phyloP scores from a whole-genome alignment of 148 eudicot species.

The Spergularia bocconei region DNA sequence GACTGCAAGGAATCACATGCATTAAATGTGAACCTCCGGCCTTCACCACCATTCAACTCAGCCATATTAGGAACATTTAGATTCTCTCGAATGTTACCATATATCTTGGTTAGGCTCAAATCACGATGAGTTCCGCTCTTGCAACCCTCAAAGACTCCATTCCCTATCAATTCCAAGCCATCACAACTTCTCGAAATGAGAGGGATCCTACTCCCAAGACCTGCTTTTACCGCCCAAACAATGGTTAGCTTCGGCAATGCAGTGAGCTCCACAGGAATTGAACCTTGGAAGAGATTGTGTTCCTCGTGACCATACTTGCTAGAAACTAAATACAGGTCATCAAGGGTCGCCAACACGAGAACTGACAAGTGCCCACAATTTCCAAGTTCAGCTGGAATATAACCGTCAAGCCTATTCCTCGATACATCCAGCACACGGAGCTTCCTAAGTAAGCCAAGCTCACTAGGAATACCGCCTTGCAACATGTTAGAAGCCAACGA shows the following conservation, averaged over 20 bases:
- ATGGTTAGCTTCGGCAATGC: conserved; percentile 43
- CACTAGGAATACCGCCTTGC: conserved; percentile 46
- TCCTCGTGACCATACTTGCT: conserved; percentile 19
- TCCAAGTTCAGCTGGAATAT: conserved; percentile 44
- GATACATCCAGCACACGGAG: conserved; percentile 67
- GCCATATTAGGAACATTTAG: conserved; percentile 34
- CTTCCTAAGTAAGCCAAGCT: conserved; percentile 42
- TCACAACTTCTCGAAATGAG: conserved; percentile 39
- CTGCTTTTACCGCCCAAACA: conserved; percentile 59
- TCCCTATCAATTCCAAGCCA: conserved; percentile 31
- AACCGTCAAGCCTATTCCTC: conserved; percentile 48
- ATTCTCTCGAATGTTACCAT: conserved; percentile 26
- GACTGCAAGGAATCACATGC: conserved; percentile 21
- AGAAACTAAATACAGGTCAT: conserved; percentile 18
- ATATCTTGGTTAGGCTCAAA: conserved; percentile 41
- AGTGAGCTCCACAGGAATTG: conserved; percentile 43
- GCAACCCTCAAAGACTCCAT: conserved; percentile 35
- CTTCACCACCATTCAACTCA: conserved; percentile 32
- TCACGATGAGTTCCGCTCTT: conserved; percentile 37
- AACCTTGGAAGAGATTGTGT: conserved; percentile 44
- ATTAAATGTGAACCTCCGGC: conserved; percentile 21
- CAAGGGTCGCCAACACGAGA: conserved; percentile 45
- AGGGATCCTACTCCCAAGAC: conserved; percentile 36
- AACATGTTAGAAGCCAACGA: conserved; percentile 50
- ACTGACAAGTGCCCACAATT: conserved; percentile 46